Base-by-base conservation (phyloP, 169 alveolate species). In the Miamiensis avidus region DNA sequence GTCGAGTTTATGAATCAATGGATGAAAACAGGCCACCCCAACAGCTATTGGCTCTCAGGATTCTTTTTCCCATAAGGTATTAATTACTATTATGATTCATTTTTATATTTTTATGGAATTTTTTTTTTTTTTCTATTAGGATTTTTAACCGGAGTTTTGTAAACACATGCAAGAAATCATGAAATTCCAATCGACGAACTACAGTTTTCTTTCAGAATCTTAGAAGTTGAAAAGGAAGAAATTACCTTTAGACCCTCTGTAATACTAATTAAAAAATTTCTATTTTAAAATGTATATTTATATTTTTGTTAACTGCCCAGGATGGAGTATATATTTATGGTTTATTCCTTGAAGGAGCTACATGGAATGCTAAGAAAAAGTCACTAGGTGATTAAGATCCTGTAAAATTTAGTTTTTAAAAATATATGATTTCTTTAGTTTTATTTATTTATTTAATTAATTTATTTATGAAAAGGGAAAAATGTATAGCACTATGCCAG, bases 261-360 rank as follows among this genome's bases (percentile, higher is more conserved):
- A 79, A 65, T 0, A 73, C 28, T 73, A 49, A 79, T 11, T 29
- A 27, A 0, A 79, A 0, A 64, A 34, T 16, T 20, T n/a, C 0
- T 26, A 25, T 4, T 31, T n/a, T 31, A 32, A n/a, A 49, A 15
- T 25, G 64, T 49, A 29, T 25, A n/a, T 1, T 15, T 16, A 79
- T 49, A n/a, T 27, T 83, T 83, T 87, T 87, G 49, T 87, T 49
- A 11, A 88, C 30, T 33, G 30, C 92, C 81, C 74, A 94, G 91
- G 98, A 96, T 78, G 98, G 98, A 25, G 96, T 95, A 74, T 94
- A 92, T 85, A 92, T 97, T 82, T 93, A 96, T 79, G 99, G 99
- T 30, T 86, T 97, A 31, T 97, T 88, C 91, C 87, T 97, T 86
- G 98, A 97, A 88, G 96, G 98, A 76, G 98, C 97, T 31, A 65